Base-by-base conservation (phyloP, 2,329 filamentous ascomycete genomes). In the Trichocomaceae sp. region DNA sequence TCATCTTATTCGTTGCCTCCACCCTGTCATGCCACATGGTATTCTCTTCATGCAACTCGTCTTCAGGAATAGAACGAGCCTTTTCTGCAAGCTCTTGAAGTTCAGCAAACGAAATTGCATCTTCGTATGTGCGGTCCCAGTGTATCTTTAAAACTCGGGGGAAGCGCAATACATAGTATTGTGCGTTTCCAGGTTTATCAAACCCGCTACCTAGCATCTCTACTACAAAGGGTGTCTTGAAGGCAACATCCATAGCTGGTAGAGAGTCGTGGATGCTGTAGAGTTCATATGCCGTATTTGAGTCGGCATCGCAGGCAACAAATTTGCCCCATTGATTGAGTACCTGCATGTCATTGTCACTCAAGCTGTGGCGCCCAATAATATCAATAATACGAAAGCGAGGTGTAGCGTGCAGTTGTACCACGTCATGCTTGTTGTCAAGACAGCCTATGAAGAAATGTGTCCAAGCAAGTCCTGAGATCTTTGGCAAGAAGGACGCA, bases 201-300 rank as follows among this genome's bases (percentile, higher is more conserved):
- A 90, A 96, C 0, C 86, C 85, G 58, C 88, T 88, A 52, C 89
- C 91, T 22, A 87, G 78, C 57, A 95, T 75, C 61, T 95, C 91
- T 54, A 90, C 87, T 0, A 96, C 83, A 19, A 89, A 80, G 0
- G 90, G 90, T 0, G 77, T 75, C 6, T 77, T 79, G 67, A 95
- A 95, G 1, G 85, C 69, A 3, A 68, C 63, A 26, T 70, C 67
- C 55, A 74, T 70, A 20, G 58, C 54, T 1, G 70, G 64, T 5
- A 74, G 59, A 33, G 58, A 58, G 15, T 50, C 74, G 10, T 72
- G 69, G 10, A 79, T 75, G 19, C 79, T 71, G 15, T 76, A 71
- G 8, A 86, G 62, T 1, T 69, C 60, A 45, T 82, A 78, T 0
- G 64, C 61, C 0, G 63, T 56, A 8, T 63, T 64, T 4, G 62